Evolutionary conservation across 345 rosid genomes (phyloP).

Genomic region (Trapa bicornis): DNA sequence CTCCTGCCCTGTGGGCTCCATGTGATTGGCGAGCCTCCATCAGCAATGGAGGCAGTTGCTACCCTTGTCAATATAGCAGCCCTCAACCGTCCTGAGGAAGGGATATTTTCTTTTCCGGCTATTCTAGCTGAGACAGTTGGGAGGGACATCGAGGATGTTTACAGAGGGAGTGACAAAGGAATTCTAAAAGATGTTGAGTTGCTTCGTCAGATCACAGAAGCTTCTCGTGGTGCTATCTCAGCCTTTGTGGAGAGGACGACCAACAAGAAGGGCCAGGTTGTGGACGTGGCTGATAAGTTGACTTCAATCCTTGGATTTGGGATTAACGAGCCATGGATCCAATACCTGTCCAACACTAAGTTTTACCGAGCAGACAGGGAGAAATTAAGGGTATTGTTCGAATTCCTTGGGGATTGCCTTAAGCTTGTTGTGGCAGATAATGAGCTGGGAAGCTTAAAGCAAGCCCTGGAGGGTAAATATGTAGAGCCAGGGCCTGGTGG

Average conservation of each 20-base stretch:
- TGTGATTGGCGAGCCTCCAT: slow-evolving; percentile 94
- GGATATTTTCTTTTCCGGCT: slow-evolving; percentile 57
- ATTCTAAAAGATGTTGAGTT: slow-evolving; percentile 91
- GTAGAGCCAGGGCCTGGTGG: slow-evolving; percentile 99
- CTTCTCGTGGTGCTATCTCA: slow-evolving; percentile 77
- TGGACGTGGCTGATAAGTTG: slow-evolving; percentile 63
- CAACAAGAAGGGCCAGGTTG: slow-evolving; percentile 84
- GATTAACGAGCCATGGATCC: slow-evolving; percentile 91
- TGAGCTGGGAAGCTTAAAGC: slow-evolving; percentile 81
- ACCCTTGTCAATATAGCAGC: slow-evolving; percentile 97
- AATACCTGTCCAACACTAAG: slow-evolving; percentile 70
- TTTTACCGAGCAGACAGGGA: slow-evolving; percentile 85
- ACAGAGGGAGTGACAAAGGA: slow-evolving; percentile 81
- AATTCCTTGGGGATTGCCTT: slow-evolving; percentile 77
- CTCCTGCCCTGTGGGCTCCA: slow-evolving; percentile 96
- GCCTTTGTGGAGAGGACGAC: slow-evolving; percentile 72
- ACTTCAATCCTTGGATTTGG: slow-evolving; percentile 83
- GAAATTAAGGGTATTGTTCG: slow-evolving; percentile 61
- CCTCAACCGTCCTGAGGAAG: slow-evolving; percentile 77
- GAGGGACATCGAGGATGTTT: slow-evolving; percentile 70
- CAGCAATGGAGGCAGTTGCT: slow-evolving; percentile 95
- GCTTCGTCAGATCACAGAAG: slow-evolving; percentile 83
- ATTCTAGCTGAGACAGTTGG: slow-evolving; percentile 76
- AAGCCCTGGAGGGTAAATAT: slow-evolving; percentile 86
- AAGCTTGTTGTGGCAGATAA: slow-evolving; percentile 89